A percentile compares a stretch with the other conserved stretches of the same genome.
phyloP scores from a whole-genome alignment of 257 asterid genomes.

The Salvia rosmarinus region DNA sequence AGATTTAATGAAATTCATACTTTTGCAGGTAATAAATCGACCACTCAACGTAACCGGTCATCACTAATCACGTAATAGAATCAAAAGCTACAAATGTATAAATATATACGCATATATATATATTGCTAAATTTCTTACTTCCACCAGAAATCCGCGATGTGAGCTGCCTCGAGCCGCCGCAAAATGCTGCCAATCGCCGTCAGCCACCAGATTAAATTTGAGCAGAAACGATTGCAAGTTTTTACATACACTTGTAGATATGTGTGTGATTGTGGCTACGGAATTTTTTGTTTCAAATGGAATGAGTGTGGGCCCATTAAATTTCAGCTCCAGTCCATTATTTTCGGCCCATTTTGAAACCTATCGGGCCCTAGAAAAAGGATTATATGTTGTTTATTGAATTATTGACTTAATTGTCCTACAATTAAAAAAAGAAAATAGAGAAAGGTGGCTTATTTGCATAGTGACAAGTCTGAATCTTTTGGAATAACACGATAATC shows the following conservation, averaged over 20 bases:
- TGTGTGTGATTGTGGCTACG: neutral
- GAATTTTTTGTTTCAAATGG: neutral
- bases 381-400: neutral
- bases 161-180: slow-evolving; percentile 11
- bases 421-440: too few species aligned
- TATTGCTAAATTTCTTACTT: neutral
- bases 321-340: neutral
- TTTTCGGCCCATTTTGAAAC: neutral
- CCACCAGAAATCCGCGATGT: slow-evolving; percentile 23
- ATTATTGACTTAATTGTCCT: neutral
- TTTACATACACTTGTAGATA: neutral
- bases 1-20: neutral
- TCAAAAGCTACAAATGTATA: neutral
- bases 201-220: neutral
- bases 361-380: neutral
- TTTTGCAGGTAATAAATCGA: slow-evolving; percentile 1
- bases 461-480: too few species aligned
- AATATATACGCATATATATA: neutral
- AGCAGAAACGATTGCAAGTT: neutral
- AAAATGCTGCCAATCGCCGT: slow-evolving; percentile 1
- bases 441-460: too few species aligned
- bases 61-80: slow-evolving; percentile 2
- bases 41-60: neutral
- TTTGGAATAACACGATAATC: too few species aligned
- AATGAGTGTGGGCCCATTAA: neutral